Evolutionary conservation across 805 yeast genomes (phyloP).

Genomic region (Brettanomyces nanus): DNA sequence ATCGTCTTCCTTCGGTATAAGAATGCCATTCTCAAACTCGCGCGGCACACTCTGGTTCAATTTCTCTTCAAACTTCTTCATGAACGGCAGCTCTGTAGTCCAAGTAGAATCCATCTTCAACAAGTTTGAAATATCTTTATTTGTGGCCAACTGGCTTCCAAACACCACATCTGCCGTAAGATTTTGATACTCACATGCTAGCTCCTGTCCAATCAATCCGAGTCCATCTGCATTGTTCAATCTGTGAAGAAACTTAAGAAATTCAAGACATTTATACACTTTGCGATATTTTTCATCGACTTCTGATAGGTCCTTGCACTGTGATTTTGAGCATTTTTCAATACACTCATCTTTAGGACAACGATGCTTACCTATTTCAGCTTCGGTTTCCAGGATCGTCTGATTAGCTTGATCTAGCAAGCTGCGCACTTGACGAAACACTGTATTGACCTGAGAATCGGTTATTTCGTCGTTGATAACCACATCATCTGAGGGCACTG

Average conservation of each 20-base stretch:
- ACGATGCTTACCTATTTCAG: conserved; percentile 18
- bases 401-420: conserved; percentile 20
- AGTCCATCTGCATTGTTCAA: conserved; percentile 17
- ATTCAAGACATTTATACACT: conserved; percentile 19
- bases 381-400: conserved; percentile 21
- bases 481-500: background rate
- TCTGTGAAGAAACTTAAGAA: conserved; percentile 21
- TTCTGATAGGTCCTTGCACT: conserved; percentile 1
- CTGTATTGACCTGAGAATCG: conserved; percentile 17
- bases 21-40: conserved; percentile 53
- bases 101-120: conserved; percentile 14
- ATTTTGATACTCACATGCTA: conserved; percentile 16
- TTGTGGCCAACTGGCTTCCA: conserved; percentile 19
- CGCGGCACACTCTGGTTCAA: conserved; percentile 35
- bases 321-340: conserved; percentile 4
- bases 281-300: conserved; percentile 20
- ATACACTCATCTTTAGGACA: too few species aligned
- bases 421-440: conserved; percentile 20
- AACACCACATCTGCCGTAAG: conserved; percentile 18
- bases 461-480: conserved; percentile 10
- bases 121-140: conserved; percentile 23
- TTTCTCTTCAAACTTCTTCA: conserved; percentile 15
- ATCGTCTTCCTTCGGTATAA: conserved; percentile 90
- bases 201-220: conserved; percentile 14
- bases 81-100: conserved; percentile 13